These are phyloP conservation scores for Canavalia gladiata DNA, from an alignment of 306 rosid species.

Conservation along the genomic window DNA sequence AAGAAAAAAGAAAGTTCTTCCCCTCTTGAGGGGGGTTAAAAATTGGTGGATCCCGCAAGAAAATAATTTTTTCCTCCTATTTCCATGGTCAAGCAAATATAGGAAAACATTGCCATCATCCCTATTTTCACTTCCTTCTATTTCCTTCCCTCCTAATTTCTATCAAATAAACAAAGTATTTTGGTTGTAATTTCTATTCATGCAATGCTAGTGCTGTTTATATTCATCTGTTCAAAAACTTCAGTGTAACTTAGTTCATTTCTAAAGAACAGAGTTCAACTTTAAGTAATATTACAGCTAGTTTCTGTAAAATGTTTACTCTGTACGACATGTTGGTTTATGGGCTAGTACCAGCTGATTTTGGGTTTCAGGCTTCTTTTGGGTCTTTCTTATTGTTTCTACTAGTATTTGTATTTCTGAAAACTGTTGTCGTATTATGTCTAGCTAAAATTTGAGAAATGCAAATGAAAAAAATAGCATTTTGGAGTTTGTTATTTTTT, in stretches of 20 bases:
- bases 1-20: too few relatives aligned
- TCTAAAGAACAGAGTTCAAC: not conserved
- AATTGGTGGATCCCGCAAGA: too few relatives aligned
- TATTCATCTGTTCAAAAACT: not conserved
- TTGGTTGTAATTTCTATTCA: not conserved
- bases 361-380: slow-evolving; percentile 13
- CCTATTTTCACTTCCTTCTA: too few relatives aligned
- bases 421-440: not conserved
- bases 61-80: too few relatives aligned
- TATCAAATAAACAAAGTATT: too few relatives aligned
- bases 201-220: not conserved
- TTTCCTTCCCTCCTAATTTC: too few relatives aligned
- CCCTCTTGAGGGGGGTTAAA: too few relatives aligned
- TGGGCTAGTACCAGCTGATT: slow-evolving; percentile 13
- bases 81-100: too few relatives aligned
- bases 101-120: too few relatives aligned
- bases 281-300: not conserved
- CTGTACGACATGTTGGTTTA: slow-evolving; percentile 3
- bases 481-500: slow-evolving; percentile 30
- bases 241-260: not conserved
- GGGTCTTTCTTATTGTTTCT: slow-evolving; percentile 4
- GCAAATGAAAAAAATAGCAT: slow-evolving; percentile 23
- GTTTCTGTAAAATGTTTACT: slow-evolving; percentile 17
- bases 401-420: slow-evolving; percentile 6
- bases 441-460: slow-evolving; percentile 3